Conservation (phyloP, 306 rosid genomes). For the Arachis stenosperma region DNA sequence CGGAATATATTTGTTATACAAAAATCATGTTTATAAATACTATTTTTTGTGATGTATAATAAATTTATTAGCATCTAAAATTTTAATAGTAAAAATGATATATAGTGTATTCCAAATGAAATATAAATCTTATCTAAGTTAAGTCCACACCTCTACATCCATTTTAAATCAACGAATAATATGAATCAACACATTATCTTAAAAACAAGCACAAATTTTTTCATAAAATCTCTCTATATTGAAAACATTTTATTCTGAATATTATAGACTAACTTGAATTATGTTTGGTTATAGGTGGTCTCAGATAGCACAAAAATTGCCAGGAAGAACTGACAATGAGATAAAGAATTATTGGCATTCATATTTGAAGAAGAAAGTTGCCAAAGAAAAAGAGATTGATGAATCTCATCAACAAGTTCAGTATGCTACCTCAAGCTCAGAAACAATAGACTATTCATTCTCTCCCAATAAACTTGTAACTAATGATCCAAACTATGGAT, state of each 20-base stretch:
- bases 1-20: too few species aligned
- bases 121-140: too few species aligned
- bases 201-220: too few species aligned
- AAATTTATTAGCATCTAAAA: too few species aligned
- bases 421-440: slow-evolving; percentile 58
- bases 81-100: too few species aligned
- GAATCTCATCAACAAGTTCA: slow-evolving; percentile 47
- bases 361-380: slow-evolving; percentile 70
- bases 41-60: too few species aligned
- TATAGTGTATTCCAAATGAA: too few species aligned
- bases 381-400: slow-evolving; percentile 49
- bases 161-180: too few species aligned
- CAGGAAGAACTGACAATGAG: slow-evolving; percentile 90
- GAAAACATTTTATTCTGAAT: background rate
- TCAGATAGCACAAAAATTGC: slow-evolving; percentile 76
- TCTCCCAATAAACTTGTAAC: slow-evolving; percentile 42
- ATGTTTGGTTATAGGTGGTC: slow-evolving; percentile 70
- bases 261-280: background rate
- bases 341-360: slow-evolving; percentile 91
- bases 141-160: too few species aligned
- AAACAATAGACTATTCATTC: slow-evolving; percentile 51
- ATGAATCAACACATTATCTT: too few species aligned
- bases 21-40: too few species aligned
- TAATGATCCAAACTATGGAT: slow-evolving; percentile 37
- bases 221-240: too few species aligned